phyloP scores from a whole-genome alignment of 805 yeast genomes.

The Spathaspora arborariae region DNA sequence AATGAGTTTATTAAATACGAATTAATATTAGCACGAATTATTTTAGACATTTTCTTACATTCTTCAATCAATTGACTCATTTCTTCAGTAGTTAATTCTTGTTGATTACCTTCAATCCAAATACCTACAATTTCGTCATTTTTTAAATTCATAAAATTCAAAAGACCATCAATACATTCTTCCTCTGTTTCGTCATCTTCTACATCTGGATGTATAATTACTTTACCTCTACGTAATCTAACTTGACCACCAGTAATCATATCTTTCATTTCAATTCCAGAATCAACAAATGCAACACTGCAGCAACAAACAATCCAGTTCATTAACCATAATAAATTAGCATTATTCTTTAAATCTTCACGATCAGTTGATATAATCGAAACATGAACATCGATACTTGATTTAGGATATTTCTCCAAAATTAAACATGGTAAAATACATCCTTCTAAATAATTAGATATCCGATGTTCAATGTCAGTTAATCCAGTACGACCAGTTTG shows the following conservation, averaged over 20 bases:
- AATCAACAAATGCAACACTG: slow-evolving; percentile 75
- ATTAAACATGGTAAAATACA: slow-evolving; percentile 51
- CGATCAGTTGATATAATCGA: slow-evolving; percentile 54
- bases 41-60: slow-evolving; percentile 42
- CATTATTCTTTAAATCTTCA: slow-evolving; percentile 10
- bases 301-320: slow-evolving; percentile 60
- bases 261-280: slow-evolving; percentile 78
- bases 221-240: slow-evolving; percentile 11
- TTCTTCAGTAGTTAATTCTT: slow-evolving; percentile 15
- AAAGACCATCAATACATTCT: slow-evolving; percentile 34
- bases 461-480: slow-evolving; percentile 41
- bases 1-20: slow-evolving; percentile 30
- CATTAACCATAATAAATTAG: slow-evolving; percentile 32
- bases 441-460: slow-evolving; percentile 50
- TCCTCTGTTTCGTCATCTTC: slow-evolving; percentile 10
- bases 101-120: slow-evolving; percentile 36
- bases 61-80: slow-evolving; percentile 32
- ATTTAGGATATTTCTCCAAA: slow-evolving; percentile 79
- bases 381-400: slow-evolving; percentile 76
- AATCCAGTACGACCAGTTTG: slow-evolving; percentile 29
- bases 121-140: slow-evolving; percentile 58
- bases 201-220: slow-evolving; percentile 17
- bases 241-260: slow-evolving; percentile 65
- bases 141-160: slow-evolving; percentile 52
- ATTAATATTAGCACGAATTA: slow-evolving; percentile 43